A percentile compares a stretch with the other conserved stretches of the same genome.
phyloP scores from a whole-genome alignment of 345 rosid genomes.

The Eucalyptus erythrocorys region DNA sequence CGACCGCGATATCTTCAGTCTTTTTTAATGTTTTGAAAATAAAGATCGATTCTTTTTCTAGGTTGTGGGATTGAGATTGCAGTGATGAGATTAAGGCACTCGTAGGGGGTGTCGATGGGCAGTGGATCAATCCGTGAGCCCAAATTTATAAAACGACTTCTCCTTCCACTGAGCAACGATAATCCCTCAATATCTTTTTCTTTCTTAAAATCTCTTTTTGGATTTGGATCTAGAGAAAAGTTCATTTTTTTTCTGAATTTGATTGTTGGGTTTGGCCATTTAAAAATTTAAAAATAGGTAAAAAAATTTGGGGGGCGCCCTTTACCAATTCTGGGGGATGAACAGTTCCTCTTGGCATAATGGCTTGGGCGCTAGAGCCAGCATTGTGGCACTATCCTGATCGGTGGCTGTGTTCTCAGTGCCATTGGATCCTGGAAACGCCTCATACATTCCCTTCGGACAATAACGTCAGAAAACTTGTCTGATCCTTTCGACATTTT shows the following conservation, averaged over 20 bases:
- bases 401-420: conserved; percentile 8
- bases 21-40: neutral
- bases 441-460: conserved; percentile 24
- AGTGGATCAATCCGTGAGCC: conserved; percentile 95
- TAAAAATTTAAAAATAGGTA: too few relatives aligned
- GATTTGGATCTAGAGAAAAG: neutral
- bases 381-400: conserved; percentile 69
- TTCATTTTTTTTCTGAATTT: neutral
- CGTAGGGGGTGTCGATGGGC: conserved; percentile 55
- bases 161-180: conserved; percentile 94
- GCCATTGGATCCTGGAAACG: conserved; percentile 76
- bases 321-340: conserved; percentile 92
- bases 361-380: conserved; percentile 76
- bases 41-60: neutral
- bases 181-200: neutral
- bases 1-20: neutral
- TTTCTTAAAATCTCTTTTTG: neutral
- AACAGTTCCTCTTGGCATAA: conserved; percentile 65
- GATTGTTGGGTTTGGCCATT: neutral
- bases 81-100: conserved; percentile 62
- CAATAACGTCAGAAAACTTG: neutral
- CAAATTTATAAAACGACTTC: conserved; percentile 56
- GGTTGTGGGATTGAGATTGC: conserved; percentile 8
- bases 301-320: conserved; percentile 24
- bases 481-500: neutral